phyloP scores from a whole-genome alignment of 176 grass and related monocot genomes.

The Oryza brachyantha region DNA sequence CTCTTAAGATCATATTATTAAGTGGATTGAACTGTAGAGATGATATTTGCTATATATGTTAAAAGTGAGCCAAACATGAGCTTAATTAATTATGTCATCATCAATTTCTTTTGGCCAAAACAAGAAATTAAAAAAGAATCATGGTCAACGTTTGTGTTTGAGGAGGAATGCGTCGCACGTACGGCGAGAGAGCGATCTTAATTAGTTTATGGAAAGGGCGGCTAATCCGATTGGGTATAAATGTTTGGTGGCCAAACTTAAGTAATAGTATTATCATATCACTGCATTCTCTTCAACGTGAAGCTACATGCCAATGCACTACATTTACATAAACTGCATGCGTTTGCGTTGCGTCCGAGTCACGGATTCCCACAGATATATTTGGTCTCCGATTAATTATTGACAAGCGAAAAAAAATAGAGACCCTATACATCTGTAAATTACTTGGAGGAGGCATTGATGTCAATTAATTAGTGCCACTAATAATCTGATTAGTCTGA shows the following conservation, averaged over 20 bases:
- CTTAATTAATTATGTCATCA: neutral
- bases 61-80: neutral
- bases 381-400: neutral
- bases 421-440: neutral
- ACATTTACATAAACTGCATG: neutral
- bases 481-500: neutral
- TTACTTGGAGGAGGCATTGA: neutral
- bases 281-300: slow-evolving; percentile 1
- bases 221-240: slow-evolving; percentile 27
- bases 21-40: no score
- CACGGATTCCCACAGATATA: neutral
- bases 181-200: neutral
- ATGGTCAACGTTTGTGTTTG: neutral
- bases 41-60: no score
- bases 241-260: slow-evolving; percentile 40
- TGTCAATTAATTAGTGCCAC: neutral
- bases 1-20: no score
- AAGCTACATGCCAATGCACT: neutral
- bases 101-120: no score
- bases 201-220: slow-evolving; percentile 15
- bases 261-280: slow-evolving; percentile 15
- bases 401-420: neutral
- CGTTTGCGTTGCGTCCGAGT: slow-evolving; percentile 8
- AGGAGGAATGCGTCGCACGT: slow-evolving; percentile 17
- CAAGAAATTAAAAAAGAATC: no score